These are phyloP conservation scores for Microbotryum intermedium DNA, from an alignment of 1,284 basidiomycete genomes.

Conservation along the genomic window DNA sequence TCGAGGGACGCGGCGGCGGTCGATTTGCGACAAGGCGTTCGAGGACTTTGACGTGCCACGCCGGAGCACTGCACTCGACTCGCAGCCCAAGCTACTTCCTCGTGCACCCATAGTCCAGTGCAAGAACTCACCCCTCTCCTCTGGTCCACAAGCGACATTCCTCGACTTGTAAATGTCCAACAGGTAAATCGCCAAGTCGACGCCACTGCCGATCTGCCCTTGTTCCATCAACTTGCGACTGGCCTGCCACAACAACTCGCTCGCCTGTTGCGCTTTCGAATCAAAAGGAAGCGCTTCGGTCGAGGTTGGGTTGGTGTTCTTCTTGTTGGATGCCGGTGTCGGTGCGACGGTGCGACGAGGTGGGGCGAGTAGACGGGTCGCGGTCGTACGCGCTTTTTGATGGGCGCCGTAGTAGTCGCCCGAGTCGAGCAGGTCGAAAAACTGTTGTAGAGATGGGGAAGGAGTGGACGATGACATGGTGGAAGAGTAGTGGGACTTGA, in stretches of 20 bases:
- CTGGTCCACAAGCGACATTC: conserved; percentile 60
- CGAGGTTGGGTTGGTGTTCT: background rate
- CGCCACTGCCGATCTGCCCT: conserved; percentile 77
- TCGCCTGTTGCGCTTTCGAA: conserved; percentile 65
- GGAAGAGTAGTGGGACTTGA: too few relatives aligned
- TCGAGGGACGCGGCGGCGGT: background rate
- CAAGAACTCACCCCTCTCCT: conserved; percentile 54
- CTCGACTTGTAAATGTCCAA: conserved; percentile 70
- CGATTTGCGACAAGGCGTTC: background rate
- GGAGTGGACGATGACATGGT: too few relatives aligned
- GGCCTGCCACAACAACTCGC: conserved; percentile 78
- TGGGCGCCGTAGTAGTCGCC: conserved; percentile 79
- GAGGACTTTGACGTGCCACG: background rate
- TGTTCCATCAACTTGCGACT: conserved; percentile 74
- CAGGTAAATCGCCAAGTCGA: conserved; percentile 67
- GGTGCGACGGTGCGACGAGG: conserved; percentile 25
- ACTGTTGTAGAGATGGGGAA: conserved; percentile 2
- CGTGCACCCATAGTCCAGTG: too few relatives aligned
- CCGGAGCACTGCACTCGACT: too few relatives aligned
- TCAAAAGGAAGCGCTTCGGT: conserved; percentile 23
- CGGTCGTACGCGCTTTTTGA: conserved; percentile 88
- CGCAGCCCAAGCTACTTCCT: conserved; percentile 14
- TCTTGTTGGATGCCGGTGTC: background rate
- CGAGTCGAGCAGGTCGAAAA: conserved; percentile 47
- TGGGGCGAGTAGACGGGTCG: conserved; percentile 58